Base-by-base conservation (phyloP, 768 basidiomycete genomes). In the Kwoniella heveanensis region DNA sequence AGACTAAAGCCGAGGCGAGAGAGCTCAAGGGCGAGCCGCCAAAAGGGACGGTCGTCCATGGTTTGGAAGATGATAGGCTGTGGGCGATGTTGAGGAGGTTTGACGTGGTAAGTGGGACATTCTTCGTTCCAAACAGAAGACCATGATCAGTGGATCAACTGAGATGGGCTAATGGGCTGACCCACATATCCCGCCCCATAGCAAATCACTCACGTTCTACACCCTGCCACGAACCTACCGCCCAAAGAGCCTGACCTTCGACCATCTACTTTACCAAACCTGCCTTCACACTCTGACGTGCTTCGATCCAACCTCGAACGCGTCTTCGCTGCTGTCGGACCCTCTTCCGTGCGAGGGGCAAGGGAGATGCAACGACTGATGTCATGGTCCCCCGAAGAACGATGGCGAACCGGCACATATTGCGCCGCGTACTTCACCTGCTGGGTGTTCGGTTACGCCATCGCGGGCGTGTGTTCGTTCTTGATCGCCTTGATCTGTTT, bases 201-300 rank as follows among this genome's bases (percentile, higher is more conserved):
- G 80, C 78, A 82, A 78, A 71, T 81, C 59, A 78, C 71, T 15
- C 82, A 82, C 59, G 78, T 79, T 37, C 77, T 82, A 13, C 76
- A 77, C 9, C 80, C 81, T 0, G 78, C 82, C 1, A 71, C 72
- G 24, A 63, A 69, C 26, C 71, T 80, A 0, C 80, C 81, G 1
- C 55, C 69, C 0, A 70, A 67, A n/a, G 79, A 82, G 59, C 82
- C 81, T 17, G 82, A 82, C 59, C 76, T 82, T 10, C 82, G 82
- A 37, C 73, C 70, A 0, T 77, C 80, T 5, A 74, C 70, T n/a
- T 76, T 81, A 5, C 81, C 82, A 3, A 71, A 77, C 49, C 71
- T 82, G 1, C 80, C 81, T 0, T 81, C 77, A 52, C 77, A 81
- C 66, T 77, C 79, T 1, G 81, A 81, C 46, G 66, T 73, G 19